phyloP scores from a whole-genome alignment of 805 yeast genomes.

The Isabelozyma rhagii region DNA sequence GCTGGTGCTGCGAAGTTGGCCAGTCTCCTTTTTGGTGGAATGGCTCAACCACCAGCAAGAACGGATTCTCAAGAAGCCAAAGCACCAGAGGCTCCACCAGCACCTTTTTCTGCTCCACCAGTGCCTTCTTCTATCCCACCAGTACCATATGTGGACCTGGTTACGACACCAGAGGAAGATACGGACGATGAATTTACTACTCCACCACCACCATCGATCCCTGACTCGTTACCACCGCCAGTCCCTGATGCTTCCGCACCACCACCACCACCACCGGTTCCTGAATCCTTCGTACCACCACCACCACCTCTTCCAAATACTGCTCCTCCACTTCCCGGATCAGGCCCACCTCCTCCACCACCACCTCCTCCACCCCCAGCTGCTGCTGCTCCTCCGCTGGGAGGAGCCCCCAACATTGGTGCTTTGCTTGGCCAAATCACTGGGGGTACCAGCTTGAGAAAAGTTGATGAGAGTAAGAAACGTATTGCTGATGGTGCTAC shows the following conservation, averaged over 20 bases:
- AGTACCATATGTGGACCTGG: conserved; percentile 4
- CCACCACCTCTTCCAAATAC: conserved; percentile 28
- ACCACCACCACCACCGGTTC: conserved; percentile 15
- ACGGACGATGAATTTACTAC: conserved; percentile 17
- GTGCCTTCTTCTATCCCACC: conserved; percentile 4
- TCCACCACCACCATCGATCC: conserved; percentile 8
- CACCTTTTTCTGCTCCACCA: conserved; percentile 2
- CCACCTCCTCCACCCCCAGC: conserved; percentile 26
- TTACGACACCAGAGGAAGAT: conserved; percentile 5
- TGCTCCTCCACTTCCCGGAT: conserved; percentile 14
- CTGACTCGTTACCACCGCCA: conserved; percentile 11
- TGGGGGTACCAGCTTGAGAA: conserved; percentile 49
- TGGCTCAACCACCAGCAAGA: conserved; percentile 36
- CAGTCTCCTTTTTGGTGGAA: conserved; percentile 50
- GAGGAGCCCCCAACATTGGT: conserved; percentile 35
- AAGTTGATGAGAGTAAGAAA: conserved; percentile 48
- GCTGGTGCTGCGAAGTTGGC: conserved; percentile 59
- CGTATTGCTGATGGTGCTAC: conserved; percentile 43
- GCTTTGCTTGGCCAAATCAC: conserved; percentile 58
- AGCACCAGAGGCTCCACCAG: conserved; percentile 1
- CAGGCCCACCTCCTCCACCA: conserved; percentile 28
- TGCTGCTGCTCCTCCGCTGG: conserved; percentile 22
- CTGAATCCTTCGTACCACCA: conserved; percentile 20
- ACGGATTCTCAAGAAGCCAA: conserved; percentile 4
- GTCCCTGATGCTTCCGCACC: conserved; percentile 17